Evolutionary conservation across 2,329 filamentous ascomycete genomes (phyloP).

Genomic region (Pseudogymnoascus sp.): DNA sequence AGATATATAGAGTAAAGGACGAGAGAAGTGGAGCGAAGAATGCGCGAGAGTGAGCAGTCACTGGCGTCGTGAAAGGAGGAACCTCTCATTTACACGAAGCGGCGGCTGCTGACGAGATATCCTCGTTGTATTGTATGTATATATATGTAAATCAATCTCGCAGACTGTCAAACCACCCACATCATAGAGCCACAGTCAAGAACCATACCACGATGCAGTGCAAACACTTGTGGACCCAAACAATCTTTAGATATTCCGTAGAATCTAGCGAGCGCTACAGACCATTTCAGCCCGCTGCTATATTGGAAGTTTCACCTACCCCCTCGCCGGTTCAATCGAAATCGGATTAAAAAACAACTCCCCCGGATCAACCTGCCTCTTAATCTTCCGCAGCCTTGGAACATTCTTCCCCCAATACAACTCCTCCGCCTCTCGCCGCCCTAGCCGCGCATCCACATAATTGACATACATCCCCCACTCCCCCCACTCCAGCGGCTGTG

Average conservation of each 20-base stretch:
- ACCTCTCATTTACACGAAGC: not conserved
- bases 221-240: not conserved
- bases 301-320: not conserved
- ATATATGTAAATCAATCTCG: not conserved
- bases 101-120: not conserved
- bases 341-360: constrained; percentile 1
- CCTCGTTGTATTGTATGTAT: not conserved
- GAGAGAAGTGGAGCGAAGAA: not conserved
- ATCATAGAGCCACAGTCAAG: not conserved
- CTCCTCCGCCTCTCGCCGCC: not conserved
- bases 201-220: not conserved
- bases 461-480: not conserved
- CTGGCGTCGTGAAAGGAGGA: not conserved
- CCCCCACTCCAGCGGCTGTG: not conserved
- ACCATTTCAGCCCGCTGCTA: not conserved
- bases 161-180: not conserved
- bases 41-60: not conserved
- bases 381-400: not conserved
- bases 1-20: not conserved
- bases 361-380: not conserved
- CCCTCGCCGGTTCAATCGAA: not conserved
- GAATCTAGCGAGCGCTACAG: not conserved
- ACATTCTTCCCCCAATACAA: not conserved
- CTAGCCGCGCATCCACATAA: not conserved
- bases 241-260: not conserved